Evolutionary conservation across 352 stramenopile species (phyloP).

Genomic region (Phytopythium oedochilum): DNA sequence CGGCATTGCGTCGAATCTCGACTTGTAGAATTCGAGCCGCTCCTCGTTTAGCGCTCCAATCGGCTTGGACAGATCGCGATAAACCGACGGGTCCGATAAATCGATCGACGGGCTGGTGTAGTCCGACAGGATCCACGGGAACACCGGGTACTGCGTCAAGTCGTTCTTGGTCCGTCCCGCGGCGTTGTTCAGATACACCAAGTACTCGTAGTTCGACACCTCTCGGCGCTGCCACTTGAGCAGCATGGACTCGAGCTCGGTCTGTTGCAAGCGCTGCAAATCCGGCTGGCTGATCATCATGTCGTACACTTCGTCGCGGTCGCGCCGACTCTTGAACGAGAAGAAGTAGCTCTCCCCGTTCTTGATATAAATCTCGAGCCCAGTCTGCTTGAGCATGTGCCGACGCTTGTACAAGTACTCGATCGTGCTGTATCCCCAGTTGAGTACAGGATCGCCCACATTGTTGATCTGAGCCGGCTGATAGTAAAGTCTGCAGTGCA

Average conservation of each 20-base stretch:
- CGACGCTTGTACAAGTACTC: constrained; percentile 83
- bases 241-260: constrained; percentile 55
- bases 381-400: constrained; percentile 84
- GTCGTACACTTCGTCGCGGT: constrained; percentile 80
- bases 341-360: constrained; percentile 81
- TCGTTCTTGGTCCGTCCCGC: constrained; percentile 81
- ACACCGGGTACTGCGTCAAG: constrained; percentile 94
- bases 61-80: constrained; percentile 91
- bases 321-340: constrained; percentile 50
- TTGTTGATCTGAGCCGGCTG: constrained; percentile 92
- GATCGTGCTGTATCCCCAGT: constrained; percentile 79
- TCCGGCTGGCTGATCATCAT: constrained; percentile 54
- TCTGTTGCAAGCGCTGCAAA: constrained; percentile 35
- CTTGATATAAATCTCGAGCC: constrained; percentile 80
- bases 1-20: constrained; percentile 88
- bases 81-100: constrained; percentile 71
- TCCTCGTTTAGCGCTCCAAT: constrained; percentile 91
- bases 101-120: constrained; percentile 83
- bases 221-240: constrained; percentile 60
- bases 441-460: constrained; percentile 79
- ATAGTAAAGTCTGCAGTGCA: constrained; percentile 91
- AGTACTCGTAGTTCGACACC: constrained; percentile 94
- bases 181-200: constrained; percentile 83
- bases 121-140: constrained; percentile 94
- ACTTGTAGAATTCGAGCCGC: constrained; percentile 84